Evolutionary conservation across 2,329 filamentous ascomycete species (phyloP), one percentile per base, ranked within the genome.

Genomic region (Aciculosporium take): DNA sequence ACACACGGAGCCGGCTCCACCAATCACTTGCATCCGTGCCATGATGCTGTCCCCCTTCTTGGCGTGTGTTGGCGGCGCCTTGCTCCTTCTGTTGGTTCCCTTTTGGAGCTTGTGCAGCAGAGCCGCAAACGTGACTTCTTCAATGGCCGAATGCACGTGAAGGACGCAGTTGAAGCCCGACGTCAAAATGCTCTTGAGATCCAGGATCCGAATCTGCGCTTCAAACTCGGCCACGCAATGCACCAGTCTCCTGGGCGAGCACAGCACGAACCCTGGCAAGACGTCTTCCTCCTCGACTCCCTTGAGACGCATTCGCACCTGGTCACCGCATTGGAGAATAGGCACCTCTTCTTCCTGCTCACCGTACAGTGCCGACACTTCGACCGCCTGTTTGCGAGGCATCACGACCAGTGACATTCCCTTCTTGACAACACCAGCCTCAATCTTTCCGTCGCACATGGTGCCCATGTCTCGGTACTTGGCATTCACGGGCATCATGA

Each of bases 391-490:
- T 57, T 80, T 82, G 65, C 94, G 94, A 35, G 91, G 91, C 91
- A 98, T 98, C 81, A 98, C 86, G 45, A 93, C 66, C 56, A 94
- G 77, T 46, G 65, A 78, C 66, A 81, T 79, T 46, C 81, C 81
- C 73, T 96, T 96, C 71, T 91, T 91, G 61, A 94, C 72, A 36
- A 95, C 83, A 59, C 87, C 89, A 15, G 88, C 84, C 64, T 98
- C 91, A 49, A 98, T 84, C 72, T 95, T 94, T 51, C 91, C 91
- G 67, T 98, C 93, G 32, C 95, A 76, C 75, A 98, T 87, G 47
- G 91, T 98, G 54, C 91, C 91, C 73, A 98, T 81, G 59, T 98
- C 93, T 53, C 84, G 78, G 69, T 96, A 98, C 67, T 98, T 98
- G 63, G 85, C 86, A 48, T 84, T 84, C 49, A 98, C 74, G 7